Evolutionary conservation across 768 basidiomycete species (phyloP).

Genomic region (Leccinum barrowsii): DNA sequence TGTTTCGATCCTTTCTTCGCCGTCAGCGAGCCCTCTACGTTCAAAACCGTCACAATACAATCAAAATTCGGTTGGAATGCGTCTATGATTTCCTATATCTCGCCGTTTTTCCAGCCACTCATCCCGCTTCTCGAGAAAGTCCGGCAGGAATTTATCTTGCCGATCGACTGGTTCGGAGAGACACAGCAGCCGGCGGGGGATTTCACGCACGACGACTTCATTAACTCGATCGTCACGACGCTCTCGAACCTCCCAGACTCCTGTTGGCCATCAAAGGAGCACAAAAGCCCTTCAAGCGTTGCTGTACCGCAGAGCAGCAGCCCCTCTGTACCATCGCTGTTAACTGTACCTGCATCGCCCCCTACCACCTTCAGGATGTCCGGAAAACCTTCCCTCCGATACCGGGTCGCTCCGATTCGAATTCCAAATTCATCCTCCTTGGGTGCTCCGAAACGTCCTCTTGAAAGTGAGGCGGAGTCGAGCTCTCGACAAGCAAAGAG

Average conservation of each 20-base stretch:
- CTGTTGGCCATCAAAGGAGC: not conserved
- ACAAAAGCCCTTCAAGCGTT: not conserved
- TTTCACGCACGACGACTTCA: not conserved
- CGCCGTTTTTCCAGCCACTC: constrained; percentile 2
- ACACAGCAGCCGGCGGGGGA: not conserved
- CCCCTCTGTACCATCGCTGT: not conserved
- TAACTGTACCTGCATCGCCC: not conserved
- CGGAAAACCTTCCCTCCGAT: not conserved
- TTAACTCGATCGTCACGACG: not conserved
- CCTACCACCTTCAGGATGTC: not conserved
- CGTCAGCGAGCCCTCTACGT: not conserved
- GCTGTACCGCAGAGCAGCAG: not conserved
- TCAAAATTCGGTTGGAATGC: not conserved
- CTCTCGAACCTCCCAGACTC: not conserved
- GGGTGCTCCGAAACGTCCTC: not conserved
- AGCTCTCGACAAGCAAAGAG: not conserved
- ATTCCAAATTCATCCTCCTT: not conserved
- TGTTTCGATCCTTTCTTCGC: constrained; percentile 8
- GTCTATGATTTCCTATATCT: not conserved
- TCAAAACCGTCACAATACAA: not conserved
- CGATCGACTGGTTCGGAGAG: not conserved
- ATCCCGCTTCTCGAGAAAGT: not conserved
- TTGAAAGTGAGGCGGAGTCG: not conserved
- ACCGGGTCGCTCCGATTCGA: not conserved
- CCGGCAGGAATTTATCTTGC: not conserved